phyloP scores from a whole-genome alignment of 805 yeast species.

The Starmera amethionina region DNA sequence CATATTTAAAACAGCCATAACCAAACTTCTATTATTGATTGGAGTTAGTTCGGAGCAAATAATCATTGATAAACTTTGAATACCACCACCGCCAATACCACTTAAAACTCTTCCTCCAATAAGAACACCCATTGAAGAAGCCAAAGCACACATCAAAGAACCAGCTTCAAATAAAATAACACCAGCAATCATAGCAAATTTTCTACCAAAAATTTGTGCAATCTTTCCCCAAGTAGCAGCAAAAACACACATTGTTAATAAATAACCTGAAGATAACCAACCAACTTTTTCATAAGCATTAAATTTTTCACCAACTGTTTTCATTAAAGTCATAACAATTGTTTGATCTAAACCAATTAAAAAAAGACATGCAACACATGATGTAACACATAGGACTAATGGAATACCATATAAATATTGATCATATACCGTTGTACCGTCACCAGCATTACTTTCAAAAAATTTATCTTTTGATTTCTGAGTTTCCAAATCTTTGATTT shows the following conservation, averaged over 20 bases:
- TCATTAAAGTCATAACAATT: conserved; percentile 42
- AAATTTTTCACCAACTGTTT: conserved; percentile 40
- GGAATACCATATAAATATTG: conserved; percentile 10
- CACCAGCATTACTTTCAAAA: conserved; percentile 15
- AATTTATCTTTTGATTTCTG: conserved; percentile 3
- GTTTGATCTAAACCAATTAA: conserved; percentile 47
- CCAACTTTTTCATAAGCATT: conserved; percentile 40
- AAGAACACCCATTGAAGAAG: conserved; percentile 46
- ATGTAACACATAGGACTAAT: conserved; percentile 4
- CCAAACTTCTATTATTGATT: conserved; percentile 19
- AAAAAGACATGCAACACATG: conserved; percentile 17
- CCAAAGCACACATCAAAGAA: conserved; percentile 46
- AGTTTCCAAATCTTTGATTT: neutral
- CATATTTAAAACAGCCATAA: conserved; percentile 16
- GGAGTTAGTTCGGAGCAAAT: conserved; percentile 42
- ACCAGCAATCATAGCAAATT: conserved; percentile 36
- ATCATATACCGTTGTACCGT: conserved; percentile 12
- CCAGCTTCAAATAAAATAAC: conserved; percentile 51
- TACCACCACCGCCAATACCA: conserved; percentile 67
- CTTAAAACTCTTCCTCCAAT: conserved; percentile 65
- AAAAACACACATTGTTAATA: conserved; percentile 42
- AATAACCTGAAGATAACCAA: conserved; percentile 49
- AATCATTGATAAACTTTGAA: conserved; percentile 46
- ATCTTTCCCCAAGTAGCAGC: conserved; percentile 50
- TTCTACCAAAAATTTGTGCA: conserved; percentile 49